A percentile compares a stretch with the other conserved stretches of the same genome.
These are phyloP conservation scores for Leccinum obscurum DNA, from an alignment of 768 basidiomycete genomes.

Conservation along the genomic window DNA sequence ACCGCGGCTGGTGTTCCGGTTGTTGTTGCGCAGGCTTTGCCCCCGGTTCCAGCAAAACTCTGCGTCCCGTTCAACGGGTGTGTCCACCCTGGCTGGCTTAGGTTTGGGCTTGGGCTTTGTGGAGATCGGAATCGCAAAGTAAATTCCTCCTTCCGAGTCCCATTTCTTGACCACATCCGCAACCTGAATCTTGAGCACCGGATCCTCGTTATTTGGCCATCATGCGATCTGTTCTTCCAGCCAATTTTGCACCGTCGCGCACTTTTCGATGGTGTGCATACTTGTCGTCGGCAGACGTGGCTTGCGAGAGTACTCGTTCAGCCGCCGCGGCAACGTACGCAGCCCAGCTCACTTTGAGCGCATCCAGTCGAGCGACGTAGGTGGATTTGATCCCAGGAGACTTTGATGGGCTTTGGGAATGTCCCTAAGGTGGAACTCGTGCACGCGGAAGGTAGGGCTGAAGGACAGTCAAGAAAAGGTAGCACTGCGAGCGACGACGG, in stretches of 20 bases:
- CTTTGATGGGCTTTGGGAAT: too few species aligned
- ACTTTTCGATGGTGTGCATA: constrained; percentile 88
- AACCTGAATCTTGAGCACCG: constrained; percentile 60
- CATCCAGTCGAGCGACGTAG: constrained; percentile 56
- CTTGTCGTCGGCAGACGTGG: constrained; percentile 81
- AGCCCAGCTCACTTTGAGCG: constrained; percentile 75
- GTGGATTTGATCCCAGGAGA: constrained; percentile 14
- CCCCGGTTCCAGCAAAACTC: constrained; percentile 46
- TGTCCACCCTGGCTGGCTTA: constrained; percentile 64
- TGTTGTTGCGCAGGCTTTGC: constrained; percentile 28
- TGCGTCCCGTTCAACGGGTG: constrained; percentile 61
- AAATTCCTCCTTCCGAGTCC: constrained; percentile 70
- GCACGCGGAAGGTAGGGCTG: constrained; percentile 96
- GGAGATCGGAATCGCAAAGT: constrained; percentile 87
- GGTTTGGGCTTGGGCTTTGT: constrained; percentile 70
- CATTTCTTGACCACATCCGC: constrained; percentile 87
- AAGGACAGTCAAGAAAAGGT: constrained; percentile 97
- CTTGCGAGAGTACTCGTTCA: constrained; percentile 76
- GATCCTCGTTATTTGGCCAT: constrained; percentile 84
- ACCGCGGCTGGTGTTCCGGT: neutral
- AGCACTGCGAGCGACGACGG: constrained; percentile 83
- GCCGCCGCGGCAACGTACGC: constrained; percentile 59
- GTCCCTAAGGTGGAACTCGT: constrained; percentile 66
- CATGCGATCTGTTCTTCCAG: constrained; percentile 86
- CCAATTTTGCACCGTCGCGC: constrained; percentile 69